These are phyloP conservation scores for Aspergillus puulaauensis DNA, from an alignment of 2,329 filamentous ascomycete genomes.

Conservation along the genomic window DNA sequence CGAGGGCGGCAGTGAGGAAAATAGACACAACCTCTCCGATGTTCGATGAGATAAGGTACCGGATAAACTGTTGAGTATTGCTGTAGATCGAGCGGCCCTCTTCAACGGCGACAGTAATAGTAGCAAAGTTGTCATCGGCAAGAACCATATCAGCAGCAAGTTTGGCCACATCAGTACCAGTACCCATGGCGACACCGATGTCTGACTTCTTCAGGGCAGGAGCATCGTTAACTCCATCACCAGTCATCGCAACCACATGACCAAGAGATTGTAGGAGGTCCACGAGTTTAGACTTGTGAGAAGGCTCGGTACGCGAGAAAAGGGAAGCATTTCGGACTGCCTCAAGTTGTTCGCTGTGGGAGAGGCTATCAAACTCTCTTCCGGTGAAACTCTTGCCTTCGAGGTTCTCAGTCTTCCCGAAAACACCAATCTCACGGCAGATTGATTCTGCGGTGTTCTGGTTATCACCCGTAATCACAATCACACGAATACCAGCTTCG, in stretches of 20 bases:
- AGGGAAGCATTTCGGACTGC: slow-evolving; percentile 83
- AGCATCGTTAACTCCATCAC: slow-evolving; percentile 97
- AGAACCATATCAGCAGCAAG: slow-evolving; percentile 98
- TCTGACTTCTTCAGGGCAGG: slow-evolving; percentile 97
- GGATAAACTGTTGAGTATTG: slow-evolving; percentile 99
- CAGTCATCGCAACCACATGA: slow-evolving; percentile 98
- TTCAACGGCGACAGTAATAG: slow-evolving; percentile 92
- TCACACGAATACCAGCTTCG: slow-evolving; percentile 89
- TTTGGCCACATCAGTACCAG: slow-evolving; percentile 94
- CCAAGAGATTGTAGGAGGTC: slow-evolving; percentile 90
- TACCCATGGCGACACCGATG: slow-evolving; percentile 98
- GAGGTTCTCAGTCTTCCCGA: slow-evolving; percentile 76
- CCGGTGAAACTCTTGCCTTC: slow-evolving; percentile 93
- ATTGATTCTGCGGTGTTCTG: slow-evolving; percentile 97
- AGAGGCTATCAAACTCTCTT: slow-evolving; percentile 87
- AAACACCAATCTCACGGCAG: slow-evolving; percentile 94
- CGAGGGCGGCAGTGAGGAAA: slow-evolving; percentile 91
- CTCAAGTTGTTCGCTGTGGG: slow-evolving; percentile 73
- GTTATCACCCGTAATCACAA: slow-evolving; percentile 98
- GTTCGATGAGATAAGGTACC: slow-evolving; percentile 98
- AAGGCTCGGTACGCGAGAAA: slow-evolving; percentile 94
- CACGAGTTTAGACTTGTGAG: slow-evolving; percentile 96
- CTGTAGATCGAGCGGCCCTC: slow-evolving; percentile 98
- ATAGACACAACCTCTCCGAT: slow-evolving; percentile 99
- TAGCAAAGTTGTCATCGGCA: slow-evolving; percentile 97